Evolutionary conservation across 2,329 filamentous ascomycete species (phyloP).

Genomic region (Fusarium stilboides): DNA sequence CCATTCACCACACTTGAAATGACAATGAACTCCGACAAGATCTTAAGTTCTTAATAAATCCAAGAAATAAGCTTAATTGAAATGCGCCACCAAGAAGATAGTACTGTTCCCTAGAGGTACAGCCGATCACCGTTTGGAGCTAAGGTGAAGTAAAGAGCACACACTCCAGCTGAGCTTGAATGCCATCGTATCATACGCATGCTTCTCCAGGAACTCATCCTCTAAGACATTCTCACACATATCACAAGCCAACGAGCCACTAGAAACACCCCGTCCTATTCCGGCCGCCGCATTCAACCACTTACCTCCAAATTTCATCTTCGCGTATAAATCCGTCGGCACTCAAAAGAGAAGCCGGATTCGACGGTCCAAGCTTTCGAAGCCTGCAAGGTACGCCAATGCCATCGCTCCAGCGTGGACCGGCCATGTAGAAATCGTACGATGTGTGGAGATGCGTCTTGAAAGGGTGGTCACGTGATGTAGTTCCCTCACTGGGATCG

Average conservation of each 20-base stretch:
- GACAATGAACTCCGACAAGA: too few relatives aligned
- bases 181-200: too few relatives aligned
- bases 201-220: too few relatives aligned
- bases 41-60: too few relatives aligned
- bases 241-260: not conserved
- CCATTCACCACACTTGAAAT: too few relatives aligned
- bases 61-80: too few relatives aligned
- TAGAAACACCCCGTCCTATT: constrained; percentile 6
- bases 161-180: too few relatives aligned
- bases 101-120: too few relatives aligned
- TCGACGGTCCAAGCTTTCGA: not conserved
- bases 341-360: constrained; percentile 8
- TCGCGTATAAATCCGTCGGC: constrained; percentile 4
- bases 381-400: constrained; percentile 23
- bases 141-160: too few relatives aligned
- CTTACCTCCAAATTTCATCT: constrained; percentile 1
- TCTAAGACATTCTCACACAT: too few relatives aligned
- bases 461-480: constrained; percentile 41
- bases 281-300: not conserved
- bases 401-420: constrained; percentile 20
- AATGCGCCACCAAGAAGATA: too few relatives aligned
- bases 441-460: constrained; percentile 42
- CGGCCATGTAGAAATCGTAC: constrained; percentile 44
- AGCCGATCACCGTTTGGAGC: too few relatives aligned
- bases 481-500: fast-evolving